phyloP scores from a whole-genome alignment of 2,329 filamentous ascomycete genomes.

The Ophiostoma himal-ulmi region DNA sequence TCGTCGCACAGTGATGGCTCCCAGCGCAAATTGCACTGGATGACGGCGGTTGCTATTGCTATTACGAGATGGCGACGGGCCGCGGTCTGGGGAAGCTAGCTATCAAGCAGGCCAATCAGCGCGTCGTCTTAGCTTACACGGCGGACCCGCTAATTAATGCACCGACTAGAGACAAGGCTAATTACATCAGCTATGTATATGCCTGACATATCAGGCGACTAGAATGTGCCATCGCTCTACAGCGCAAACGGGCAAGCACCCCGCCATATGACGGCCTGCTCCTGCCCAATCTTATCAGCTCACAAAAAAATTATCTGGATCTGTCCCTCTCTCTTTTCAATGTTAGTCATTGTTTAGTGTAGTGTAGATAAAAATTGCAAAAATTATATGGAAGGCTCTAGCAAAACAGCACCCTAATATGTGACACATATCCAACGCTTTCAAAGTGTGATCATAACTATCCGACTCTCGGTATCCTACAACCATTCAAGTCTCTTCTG shows the following conservation, averaged over 20 bases:
- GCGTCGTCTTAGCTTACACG: not conserved
- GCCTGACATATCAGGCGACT: conserved; percentile 21
- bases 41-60: conserved; percentile 10
- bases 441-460: not conserved
- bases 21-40: not conserved
- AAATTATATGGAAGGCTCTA: conserved; percentile 14
- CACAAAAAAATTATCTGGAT: conserved; percentile 6
- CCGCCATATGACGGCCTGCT: conserved; percentile 12
- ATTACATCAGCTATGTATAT: not conserved
- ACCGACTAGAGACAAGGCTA: not conserved
- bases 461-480: not conserved
- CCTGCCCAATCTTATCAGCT: conserved; percentile 18
- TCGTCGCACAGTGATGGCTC: conserved; percentile 1
- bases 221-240: not conserved
- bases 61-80: conserved; percentile 10
- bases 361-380: not conserved
- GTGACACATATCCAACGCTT: not conserved
- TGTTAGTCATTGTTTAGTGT: not conserved
- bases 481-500: conserved; percentile 1
- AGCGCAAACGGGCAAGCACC: conserved; percentile 11
- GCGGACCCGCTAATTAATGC: not conserved
- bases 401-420: not conserved
- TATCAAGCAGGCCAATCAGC: conserved; percentile 11
- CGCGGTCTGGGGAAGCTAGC: conserved; percentile 19
- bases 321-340: not conserved